A percentile compares a stretch with the other conserved stretches of the same genome.
Conservation (phyloP, 2,329 filamentous ascomycete species). For the Endoconidiophora laricicola region DNA sequence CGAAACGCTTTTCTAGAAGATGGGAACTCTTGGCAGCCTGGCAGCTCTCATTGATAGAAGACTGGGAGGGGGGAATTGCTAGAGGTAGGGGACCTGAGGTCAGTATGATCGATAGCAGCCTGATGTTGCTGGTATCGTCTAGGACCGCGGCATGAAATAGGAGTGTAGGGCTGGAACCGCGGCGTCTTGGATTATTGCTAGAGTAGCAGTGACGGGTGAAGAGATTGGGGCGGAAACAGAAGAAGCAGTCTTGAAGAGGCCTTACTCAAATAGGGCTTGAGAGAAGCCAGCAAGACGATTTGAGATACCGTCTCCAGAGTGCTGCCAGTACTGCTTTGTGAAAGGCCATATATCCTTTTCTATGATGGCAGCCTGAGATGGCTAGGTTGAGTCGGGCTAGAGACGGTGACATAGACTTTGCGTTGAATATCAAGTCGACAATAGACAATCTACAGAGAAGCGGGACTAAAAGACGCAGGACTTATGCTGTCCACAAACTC, state of each 20-base stretch:
- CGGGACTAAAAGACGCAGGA: conserved; percentile 32
- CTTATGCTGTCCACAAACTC: conserved; percentile 44
- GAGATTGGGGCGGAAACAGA: conserved; percentile 17
- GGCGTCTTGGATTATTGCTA: not conserved
- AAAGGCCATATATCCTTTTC: conserved; percentile 47
- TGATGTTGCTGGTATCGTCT: conserved; percentile 17
- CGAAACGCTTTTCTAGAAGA: conserved; percentile 89
- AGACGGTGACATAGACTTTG: conserved; percentile 32
- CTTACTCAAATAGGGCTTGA: conserved; percentile 54
- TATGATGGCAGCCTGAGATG: conserved; percentile 54
- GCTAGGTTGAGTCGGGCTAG: conserved; percentile 40
- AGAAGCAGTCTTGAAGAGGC: conserved; percentile 27
- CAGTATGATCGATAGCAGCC: conserved; percentile 6
- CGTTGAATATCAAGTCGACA: conserved; percentile 47
- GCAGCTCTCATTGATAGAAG: conserved; percentile 9
- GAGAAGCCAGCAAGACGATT: conserved; percentile 87
- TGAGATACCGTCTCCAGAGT: conserved; percentile 81
- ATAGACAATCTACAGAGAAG: conserved; percentile 29
- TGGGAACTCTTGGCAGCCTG: conserved; percentile 47
- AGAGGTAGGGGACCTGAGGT: conserved; percentile 1
- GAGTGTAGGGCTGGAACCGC: conserved; percentile 10
- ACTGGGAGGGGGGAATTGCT: conserved; percentile 13
- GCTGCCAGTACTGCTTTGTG: conserved; percentile 96
- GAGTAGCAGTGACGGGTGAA: conserved; percentile 13
- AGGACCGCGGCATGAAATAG: conserved; percentile 26